Evolutionary conservation across 2,329 filamentous ascomycete genomes (phyloP), one percentile per base, ranked within the genome.

Genomic region (Colletotrichum kahawae): DNA sequence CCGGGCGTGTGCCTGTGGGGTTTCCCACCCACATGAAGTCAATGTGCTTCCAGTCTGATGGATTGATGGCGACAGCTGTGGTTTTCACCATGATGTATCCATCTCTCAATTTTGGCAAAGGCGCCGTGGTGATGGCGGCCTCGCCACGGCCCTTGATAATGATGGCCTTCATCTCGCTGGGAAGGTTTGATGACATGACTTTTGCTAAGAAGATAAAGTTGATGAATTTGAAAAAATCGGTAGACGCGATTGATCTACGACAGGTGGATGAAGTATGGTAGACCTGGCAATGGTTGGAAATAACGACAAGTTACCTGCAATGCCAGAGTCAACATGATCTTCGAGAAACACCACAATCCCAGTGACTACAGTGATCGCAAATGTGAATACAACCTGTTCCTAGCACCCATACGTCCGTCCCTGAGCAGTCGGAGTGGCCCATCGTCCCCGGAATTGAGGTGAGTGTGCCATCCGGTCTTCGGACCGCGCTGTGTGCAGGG

Each of bases 1-100:
- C 88, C 27, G 83, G 78, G 8, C 77, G 77, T 29, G 77, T 33
- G 18, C 78, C 78, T 12, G 48, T 64, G 54, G 74, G 77, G n/a
- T 72, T 60, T 13, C 70, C 70, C 70, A 71, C 72, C 60, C 67
- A 71, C 38, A 71, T 74, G 43, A 27, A 60, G 14, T 82, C 75
- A 67, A 84, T 77, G 65, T 77, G 78, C 77, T 84, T 83, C 80
- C 80, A 84, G 68, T 85, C 83, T 1, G 81, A 81, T 0, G 83
- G 84, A 70, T 85, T 85, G 43, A 85, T 62, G 27, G 79, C 83
- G 14, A 84, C 81, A 7, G 84, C 83, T n/a, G 76, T 80, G 24
- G 81, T 79, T 64, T 81, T 82, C 24, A 84, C 82, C 14, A 84
- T 79, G 27, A 85, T 67, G 48, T 80, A 80, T 54, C 81, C 81